Base-by-base conservation (phyloP, 208 protist species). In the Tetramitus jugosus region DNA sequence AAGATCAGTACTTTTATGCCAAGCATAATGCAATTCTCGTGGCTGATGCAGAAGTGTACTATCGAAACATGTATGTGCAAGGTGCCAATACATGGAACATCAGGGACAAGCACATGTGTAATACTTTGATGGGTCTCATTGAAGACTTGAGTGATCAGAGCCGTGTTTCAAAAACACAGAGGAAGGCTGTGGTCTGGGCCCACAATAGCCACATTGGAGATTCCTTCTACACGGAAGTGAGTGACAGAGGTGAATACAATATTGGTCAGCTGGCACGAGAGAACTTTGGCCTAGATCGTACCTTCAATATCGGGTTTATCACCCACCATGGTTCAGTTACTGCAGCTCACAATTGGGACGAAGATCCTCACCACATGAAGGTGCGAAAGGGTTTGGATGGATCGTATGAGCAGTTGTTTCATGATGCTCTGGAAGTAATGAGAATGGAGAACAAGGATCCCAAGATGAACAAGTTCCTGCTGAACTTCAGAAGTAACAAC, bases 121-220 rank as follows among this genome's bases (percentile, higher is more conserved):
- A 77, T 10, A 60, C 10, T 14, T 13, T 67, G 39, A 10, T 35
- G 4, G 43, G 43, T 10, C 35, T 33, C 23, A 60, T 53, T 0
- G 17, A 60, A 49, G 23, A 61, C 10, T 52, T 52, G 10, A 2
- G 33, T 14, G n/a, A n/a, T n/a, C n/a, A n/a, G n/a, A n/a, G n/a
- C n/a, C n/a, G n/a, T n/a, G n/a, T n/a, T n/a, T n/a, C n/a, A n/a
- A n/a, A n/a, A n/a, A n/a, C n/a, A n/a, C 8, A 74, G n/a, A 3
- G 8, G 0, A 79, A 64, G 33, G n/a, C 53, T 37, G 52, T 83
- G 33, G 42, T 83, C 1, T 83, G 76, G 76, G 80, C 80, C 43
- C 80, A 83, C 33, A 83, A 83, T 67, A 71, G 49, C n/a, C 80
- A 83, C 42, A 49, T 80, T 64, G 80, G 80, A 10, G 76, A 83